Base-by-base conservation (phyloP, 192 early-diverging fungal species). In the Linnemannia exigua region DNA sequence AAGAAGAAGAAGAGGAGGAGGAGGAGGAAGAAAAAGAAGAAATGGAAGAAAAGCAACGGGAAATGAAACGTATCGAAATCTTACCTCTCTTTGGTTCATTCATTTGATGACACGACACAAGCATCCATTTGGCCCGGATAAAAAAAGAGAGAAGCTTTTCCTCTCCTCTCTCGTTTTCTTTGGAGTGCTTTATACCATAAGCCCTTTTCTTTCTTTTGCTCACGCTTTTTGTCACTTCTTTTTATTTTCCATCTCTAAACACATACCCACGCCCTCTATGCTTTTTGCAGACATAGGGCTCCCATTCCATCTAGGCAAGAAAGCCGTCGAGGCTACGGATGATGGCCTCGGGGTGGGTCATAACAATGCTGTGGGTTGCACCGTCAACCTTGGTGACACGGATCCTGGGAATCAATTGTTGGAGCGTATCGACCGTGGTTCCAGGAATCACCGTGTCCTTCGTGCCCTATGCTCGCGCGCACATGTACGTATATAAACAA, bases 341-440 rank as follows among this genome's bases (percentile, higher is more conserved):
- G 48, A 86, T 76, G 11, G 50, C 54, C 22, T 72, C 58, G 4
- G 74, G 68, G 25, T 86, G 84, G 20, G 84, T 86, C 79, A 86
- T 80, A 17, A 74, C 69, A 67, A 86, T 79, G 41, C 84, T 86
- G 35, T 86, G 84, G 0, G 84, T 80, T 19, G 84, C 84, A n/a
- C 78, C 84, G 22, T 77, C 74, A 1, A 86, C 75, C 46, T 58
- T 71, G 47, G 84, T 80, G 36, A 80, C 74, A 67, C 77, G 79
- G 74, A 79, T 58, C 37, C 84, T 33, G 35, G 84, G 84, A n/a
- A 86, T 70, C 66, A 86, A 28, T 22, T 48, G 11, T 61, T 86
- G 70, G 11, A 86, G 31, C 12, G 54, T 79, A n/a, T 48, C 66
- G n/a, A 86, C 68, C 11, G 78, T 79, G 22, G 84, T 72, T 28